These are phyloP conservation scores for Castanea sativa DNA, from an alignment of 306 rosid species.

Conservation along the genomic window DNA sequence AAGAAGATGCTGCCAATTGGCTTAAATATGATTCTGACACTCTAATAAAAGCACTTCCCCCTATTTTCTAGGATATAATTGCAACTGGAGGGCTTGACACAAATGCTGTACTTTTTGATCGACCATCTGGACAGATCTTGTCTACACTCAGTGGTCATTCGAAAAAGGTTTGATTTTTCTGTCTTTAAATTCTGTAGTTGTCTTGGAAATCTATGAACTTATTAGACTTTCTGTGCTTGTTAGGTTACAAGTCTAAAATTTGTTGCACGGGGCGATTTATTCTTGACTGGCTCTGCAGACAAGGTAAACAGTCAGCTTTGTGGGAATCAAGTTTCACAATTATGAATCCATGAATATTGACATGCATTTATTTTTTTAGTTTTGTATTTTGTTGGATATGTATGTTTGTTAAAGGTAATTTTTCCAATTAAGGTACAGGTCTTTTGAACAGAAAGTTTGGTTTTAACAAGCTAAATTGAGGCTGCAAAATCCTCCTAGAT, in stretches of 20 bases:
- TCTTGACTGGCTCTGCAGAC: slow-evolving; percentile 85
- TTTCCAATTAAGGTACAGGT: not conserved
- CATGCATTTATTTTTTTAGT: not conserved
- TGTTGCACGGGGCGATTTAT: slow-evolving; percentile 66
- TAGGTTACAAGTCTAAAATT: slow-evolving; percentile 90
- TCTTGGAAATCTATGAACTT: slow-evolving; percentile 22
- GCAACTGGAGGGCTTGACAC: slow-evolving; percentile 95
- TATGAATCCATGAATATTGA: not conserved
- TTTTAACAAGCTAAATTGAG: not conserved
- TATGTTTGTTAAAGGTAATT: not conserved
- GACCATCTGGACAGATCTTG: slow-evolving; percentile 87
- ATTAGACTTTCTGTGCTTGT: slow-evolving; percentile 16
- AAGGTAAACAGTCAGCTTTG: slow-evolving; percentile 50
- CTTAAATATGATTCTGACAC: not conserved
- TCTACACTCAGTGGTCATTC: slow-evolving; percentile 92
- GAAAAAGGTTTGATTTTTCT: slow-evolving; percentile 67
- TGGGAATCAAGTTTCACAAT: not conserved
- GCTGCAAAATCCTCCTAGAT: not conserved
- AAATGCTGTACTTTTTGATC: slow-evolving; percentile 89
- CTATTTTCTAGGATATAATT: slow-evolving; percentile 65
- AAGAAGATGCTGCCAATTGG: slow-evolving; percentile 1
- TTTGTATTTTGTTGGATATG: not conserved
- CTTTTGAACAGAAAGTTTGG: not conserved
- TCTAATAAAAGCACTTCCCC: slow-evolving; percentile 1
- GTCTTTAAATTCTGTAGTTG: not conserved